Percentiles rank a stretch among this genome's conserved stretches.
Conservation (phyloP, 306 rosid genomes). For the Cucurbita argyrosperma region DNA sequence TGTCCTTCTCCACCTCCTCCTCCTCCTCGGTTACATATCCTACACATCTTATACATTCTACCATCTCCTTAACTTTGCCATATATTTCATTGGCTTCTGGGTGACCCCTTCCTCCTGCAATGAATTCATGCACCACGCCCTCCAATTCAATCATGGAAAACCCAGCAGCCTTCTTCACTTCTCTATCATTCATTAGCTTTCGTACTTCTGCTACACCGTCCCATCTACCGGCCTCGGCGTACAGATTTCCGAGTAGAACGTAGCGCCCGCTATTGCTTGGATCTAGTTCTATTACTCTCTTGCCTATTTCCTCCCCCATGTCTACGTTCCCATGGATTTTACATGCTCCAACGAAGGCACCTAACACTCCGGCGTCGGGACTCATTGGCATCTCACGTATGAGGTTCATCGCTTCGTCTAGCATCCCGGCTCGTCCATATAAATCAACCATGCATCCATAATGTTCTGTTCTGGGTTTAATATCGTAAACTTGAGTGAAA, state of each 20-base stretch:
- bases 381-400: slow-evolving; percentile 35
- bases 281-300: slow-evolving; percentile 40
- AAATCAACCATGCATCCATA: slow-evolving; percentile 57
- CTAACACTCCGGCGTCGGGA: slow-evolving; percentile 40
- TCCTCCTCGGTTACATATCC: slow-evolving; percentile 29
- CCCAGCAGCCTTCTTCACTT: slow-evolving; percentile 53
- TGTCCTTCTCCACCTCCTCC: slow-evolving; percentile 37
- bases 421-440: slow-evolving; percentile 40
- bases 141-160: slow-evolving; percentile 44
- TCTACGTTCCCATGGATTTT: slow-evolving; percentile 39
- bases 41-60: slow-evolving; percentile 20
- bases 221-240: slow-evolving; percentile 47
- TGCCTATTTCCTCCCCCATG: slow-evolving; percentile 40
- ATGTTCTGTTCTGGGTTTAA: slow-evolving; percentile 39
- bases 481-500: slow-evolving; percentile 24
- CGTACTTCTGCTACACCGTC: slow-evolving; percentile 39
- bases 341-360: slow-evolving; percentile 71
- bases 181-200: slow-evolving; percentile 45
- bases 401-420: slow-evolving; percentile 35
- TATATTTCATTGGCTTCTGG: slow-evolving; percentile 26
- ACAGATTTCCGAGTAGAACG: slow-evolving; percentile 39
- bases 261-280: slow-evolving; percentile 54
- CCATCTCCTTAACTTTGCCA: slow-evolving; percentile 30
- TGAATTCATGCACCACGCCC: slow-evolving; percentile 40
- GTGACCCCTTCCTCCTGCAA: slow-evolving; percentile 42